These are phyloP conservation scores for Coemansia sp. DNA, from an alignment of 192 early-diverging fungal species.

Conservation along the genomic window DNA sequence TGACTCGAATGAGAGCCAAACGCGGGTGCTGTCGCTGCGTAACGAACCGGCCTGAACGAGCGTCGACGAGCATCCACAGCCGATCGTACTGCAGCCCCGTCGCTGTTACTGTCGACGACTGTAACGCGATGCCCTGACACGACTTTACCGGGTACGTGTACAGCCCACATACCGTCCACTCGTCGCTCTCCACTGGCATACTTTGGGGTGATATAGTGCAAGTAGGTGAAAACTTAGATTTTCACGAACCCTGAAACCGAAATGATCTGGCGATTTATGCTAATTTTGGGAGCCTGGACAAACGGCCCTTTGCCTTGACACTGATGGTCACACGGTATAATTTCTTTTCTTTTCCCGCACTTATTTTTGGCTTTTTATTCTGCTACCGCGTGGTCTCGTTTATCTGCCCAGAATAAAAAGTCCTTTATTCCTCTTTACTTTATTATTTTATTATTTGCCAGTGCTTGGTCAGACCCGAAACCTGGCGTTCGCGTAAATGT, in stretches of 20 bases:
- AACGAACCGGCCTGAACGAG: conserved; percentile 29
- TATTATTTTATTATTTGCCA: not conserved
- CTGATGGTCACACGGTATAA: too few relatives aligned
- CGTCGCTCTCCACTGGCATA: not conserved
- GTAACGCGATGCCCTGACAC: conserved; percentile 18
- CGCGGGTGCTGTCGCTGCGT: conserved; percentile 40
- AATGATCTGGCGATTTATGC: not conserved
- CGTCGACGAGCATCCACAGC: conserved; percentile 42
- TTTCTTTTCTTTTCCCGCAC: conserved; percentile 8
- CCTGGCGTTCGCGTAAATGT: not conserved
- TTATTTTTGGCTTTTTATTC: not conserved
- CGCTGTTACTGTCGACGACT: conserved; percentile 7
- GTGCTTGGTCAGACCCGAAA: not conserved
- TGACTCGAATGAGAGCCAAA: conserved; percentile 23
- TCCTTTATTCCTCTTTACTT: not conserved
- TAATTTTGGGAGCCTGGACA: too few relatives aligned
- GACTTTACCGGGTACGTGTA: conserved; percentile 50
- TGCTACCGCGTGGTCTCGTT: conserved; percentile 1
- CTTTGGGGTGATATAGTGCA: too few relatives aligned
- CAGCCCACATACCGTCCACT: conserved; percentile 32
- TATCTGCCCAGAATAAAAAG: too few relatives aligned
- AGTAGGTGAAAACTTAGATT: not conserved
- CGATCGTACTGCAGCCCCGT: conserved; percentile 49
- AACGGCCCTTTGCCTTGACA: too few relatives aligned
- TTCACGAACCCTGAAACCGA: not conserved